These are phyloP conservation scores for Lathyrus tuberosus DNA, from an alignment of 306 rosid genomes.

Conservation along the genomic window DNA sequence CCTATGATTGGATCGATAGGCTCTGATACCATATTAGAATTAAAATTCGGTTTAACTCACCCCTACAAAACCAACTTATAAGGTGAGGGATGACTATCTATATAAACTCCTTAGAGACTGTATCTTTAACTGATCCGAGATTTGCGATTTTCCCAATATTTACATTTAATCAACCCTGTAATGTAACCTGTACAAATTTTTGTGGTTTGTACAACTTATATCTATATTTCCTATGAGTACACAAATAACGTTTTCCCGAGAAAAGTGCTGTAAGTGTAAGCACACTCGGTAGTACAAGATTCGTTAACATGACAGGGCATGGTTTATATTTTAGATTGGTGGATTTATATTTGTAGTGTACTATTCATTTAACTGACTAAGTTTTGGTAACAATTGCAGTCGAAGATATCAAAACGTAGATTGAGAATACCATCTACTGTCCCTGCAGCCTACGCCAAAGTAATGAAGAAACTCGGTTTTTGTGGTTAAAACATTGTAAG, in stretches of 20 bases:
- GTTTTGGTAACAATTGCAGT: conserved; percentile 62
- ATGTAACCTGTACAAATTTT: not conserved
- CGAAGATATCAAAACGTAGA: conserved; percentile 84
- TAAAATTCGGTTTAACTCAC: too few relatives aligned
- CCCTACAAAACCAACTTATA: too few relatives aligned
- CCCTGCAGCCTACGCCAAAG: conserved; percentile 79
- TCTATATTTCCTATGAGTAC: not conserved
- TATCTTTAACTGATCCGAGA: too few relatives aligned
- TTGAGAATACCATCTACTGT: conserved; percentile 74
- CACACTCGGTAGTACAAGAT: not conserved
- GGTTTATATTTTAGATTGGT: conserved; percentile 7
- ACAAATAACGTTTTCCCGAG: not conserved
- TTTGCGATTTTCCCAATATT: too few relatives aligned
- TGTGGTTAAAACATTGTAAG: conserved; percentile 49
- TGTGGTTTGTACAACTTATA: not conserved
- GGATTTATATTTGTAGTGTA: not conserved
- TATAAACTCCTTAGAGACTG: too few relatives aligned
- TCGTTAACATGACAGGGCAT: not conserved
- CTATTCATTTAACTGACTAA: conserved; percentile 37
- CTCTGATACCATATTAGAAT: too few relatives aligned
- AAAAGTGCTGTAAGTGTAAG: conserved; percentile 8
- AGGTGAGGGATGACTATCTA: too few relatives aligned
- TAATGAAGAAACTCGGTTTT: conserved; percentile 91
- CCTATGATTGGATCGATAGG: too few relatives aligned
- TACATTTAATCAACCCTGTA: too few relatives aligned